A percentile compares a stretch with the other conserved stretches of the same genome.
phyloP scores from a whole-genome alignment of 371 early-diverging fungal genomes.

The Sanchytrium tribonematis region DNA sequence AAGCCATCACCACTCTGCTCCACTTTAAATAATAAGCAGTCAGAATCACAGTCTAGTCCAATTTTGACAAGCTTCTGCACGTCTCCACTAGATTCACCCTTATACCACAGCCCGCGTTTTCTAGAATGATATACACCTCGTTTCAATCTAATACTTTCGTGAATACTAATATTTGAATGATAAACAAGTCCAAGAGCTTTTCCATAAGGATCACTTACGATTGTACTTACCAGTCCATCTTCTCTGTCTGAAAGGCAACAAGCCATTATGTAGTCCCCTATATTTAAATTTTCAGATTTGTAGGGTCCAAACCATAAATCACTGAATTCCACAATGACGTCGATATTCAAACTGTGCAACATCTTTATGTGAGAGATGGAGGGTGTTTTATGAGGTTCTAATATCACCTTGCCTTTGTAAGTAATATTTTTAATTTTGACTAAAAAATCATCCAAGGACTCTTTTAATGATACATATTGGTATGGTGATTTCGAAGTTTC shows the following conservation, averaged over 20 bases:
- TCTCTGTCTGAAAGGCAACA: conserved; percentile 39
- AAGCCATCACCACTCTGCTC: conserved; percentile 65
- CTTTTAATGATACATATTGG: too few species aligned
- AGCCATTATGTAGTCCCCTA: too few species aligned
- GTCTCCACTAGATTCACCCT: conserved; percentile 73
- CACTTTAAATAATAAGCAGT: conserved; percentile 60
- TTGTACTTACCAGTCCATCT: conserved; percentile 63
- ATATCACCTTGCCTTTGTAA: too few species aligned
- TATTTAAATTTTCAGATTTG: too few species aligned
- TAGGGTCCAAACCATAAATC: too few species aligned
- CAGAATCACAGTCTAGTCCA: conserved; percentile 63
- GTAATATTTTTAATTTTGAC: too few species aligned
- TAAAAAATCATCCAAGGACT: too few species aligned
- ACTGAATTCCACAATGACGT: too few species aligned
- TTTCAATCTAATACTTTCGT: conserved; percentile 40
- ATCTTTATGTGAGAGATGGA: too few species aligned
- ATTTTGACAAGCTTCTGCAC: conserved; percentile 49
- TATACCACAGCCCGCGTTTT: conserved; percentile 72
- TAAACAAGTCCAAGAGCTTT: conserved; percentile 72
- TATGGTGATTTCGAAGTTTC: too few species aligned
- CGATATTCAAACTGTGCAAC: too few species aligned
- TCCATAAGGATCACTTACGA: conserved; percentile 63
- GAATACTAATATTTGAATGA: conserved; percentile 47
- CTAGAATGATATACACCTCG: conserved; percentile 77
- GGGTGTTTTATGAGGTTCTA: too few species aligned